Evolutionary conservation across 805 yeast genomes (phyloP), one percentile per base, ranked within the genome.

Genomic region (Pichia kluyveri): DNA sequence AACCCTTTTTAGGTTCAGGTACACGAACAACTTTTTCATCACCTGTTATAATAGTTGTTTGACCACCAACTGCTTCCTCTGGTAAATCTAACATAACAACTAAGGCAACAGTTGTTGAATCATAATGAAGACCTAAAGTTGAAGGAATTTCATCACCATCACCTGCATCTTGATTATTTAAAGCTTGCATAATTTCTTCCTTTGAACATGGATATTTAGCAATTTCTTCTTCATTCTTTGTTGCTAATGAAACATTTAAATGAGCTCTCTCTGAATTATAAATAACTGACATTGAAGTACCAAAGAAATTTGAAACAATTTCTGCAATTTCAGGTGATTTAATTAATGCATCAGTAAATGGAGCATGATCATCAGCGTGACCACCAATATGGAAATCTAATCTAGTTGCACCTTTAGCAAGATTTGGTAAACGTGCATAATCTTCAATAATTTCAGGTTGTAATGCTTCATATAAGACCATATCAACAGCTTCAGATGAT

Each of bases 221-320:
- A 1, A 42, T 44, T 8, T 47, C 54, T 7, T 17, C 40, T 9
- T 49, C 47, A 32, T 60, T 55, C 36, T 45, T 27, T 37, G 63
- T 58, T 15, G 64, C 73, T 48, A 76, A 59, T 2, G 75, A 70
- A 27, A 75, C 63, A 57, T 79, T 79, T 23, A 72, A 67, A 53
- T 75, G 78, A n/a, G 74, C 79, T 40, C 73, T 63, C 55, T 79
- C 83, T 50, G 71, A 77, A 51, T 77, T 79, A 67, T 73, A 70
- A 23, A 73, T 62, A 8, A 68, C 58, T 39, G 68, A 70, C 51
- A 74, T 62, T 7, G 70, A 72, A 32, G 73, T 73, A 1, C 79
- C 79, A 12, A 80, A 77, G 71, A 76, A 73, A 14, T 52, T 66
- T 42, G 72, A 67, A 40, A 79, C 62, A 46, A 77, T 68, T 48